Conservation (phyloP, 345 rosid genomes). For the Heritiera littoralis region DNA sequence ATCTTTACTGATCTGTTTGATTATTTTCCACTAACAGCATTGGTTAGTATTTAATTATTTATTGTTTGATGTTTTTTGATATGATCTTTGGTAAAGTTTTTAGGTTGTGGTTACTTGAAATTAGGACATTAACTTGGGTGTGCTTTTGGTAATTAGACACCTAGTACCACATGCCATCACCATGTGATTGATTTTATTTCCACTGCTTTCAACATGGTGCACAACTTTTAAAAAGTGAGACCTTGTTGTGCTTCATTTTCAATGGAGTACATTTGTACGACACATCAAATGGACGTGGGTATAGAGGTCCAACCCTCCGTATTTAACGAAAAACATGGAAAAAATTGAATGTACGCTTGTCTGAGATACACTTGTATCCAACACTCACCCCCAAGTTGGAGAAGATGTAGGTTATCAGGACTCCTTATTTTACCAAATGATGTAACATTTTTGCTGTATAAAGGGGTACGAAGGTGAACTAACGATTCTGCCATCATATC, state of each 20-base stretch:
- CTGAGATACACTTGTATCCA: background rate
- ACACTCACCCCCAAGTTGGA: background rate
- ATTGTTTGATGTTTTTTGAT: background rate
- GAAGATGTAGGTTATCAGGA: background rate
- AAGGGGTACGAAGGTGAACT: background rate
- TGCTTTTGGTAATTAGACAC: background rate
- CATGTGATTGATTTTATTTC: background rate
- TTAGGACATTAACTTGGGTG: background rate
- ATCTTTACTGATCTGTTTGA: conserved; percentile 91
- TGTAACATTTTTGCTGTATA: background rate
- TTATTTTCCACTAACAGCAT: conserved; percentile 91
- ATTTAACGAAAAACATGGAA: background rate
- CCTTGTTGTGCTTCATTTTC: background rate
- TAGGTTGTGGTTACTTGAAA: background rate
- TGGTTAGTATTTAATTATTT: conserved; percentile 58
- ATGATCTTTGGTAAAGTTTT: background rate
- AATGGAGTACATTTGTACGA: background rate
- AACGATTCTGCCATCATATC: background rate
- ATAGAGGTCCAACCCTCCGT: background rate
- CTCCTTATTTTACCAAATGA: background rate
- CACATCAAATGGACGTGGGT: background rate
- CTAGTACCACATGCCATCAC: background rate
- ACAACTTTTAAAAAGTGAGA: background rate
- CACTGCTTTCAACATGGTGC: background rate
- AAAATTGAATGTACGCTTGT: background rate